Base-by-base conservation (phyloP, 208 protist genomes). In the Acanthamoeba polyphaga region DNA sequence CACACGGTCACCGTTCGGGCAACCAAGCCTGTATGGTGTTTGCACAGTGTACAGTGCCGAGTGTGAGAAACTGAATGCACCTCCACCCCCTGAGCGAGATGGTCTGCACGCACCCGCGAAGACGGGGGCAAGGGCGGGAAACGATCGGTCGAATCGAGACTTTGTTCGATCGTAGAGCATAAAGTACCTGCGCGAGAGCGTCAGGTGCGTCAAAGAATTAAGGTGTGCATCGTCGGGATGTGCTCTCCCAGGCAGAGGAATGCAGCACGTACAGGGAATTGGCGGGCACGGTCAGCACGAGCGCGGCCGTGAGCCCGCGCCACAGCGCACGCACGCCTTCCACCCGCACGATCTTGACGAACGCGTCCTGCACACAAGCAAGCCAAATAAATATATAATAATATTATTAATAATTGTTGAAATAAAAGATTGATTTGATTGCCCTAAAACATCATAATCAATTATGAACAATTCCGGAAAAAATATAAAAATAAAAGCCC, bases 111-210 rank as follows among this genome's bases (percentile, higher is more conserved):
- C 22, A 80, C 72, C 72, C 4, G 72, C 72, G 29, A 66, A 88
- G 34, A 88, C 46, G 80, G 80, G 46, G 13, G 80, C 80, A 8
- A 88, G 55, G 22, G 49, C 29, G 6, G 32, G 9, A 34, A 95
- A 76, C 38, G 17, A n/a, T 12, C 72, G 38, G 29, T 88, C 74
- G n/a, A 95, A 62, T 53, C 68, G 58, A 72, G 68, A 62, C 49
- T 96, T 96, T 53, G 95, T 82, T 87, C 88, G 51, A 72, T 96
- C 95, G 70, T 96, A 96, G 32, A 87, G 72, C 70, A 94, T 95
- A 62, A 96, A 96, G 74, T 96, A 96, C 72, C 95, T 96, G 58
- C 55, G 15, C 27, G 13, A 13, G 29, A 17, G 74, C 43, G 43
- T 62, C 29, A n/a, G 43, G 17, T 32, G 32, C 12, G 17, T n/a